Evolutionary conservation across 305 asterid species (phyloP).

Genomic region (Fraxinus angustifolia): DNA sequence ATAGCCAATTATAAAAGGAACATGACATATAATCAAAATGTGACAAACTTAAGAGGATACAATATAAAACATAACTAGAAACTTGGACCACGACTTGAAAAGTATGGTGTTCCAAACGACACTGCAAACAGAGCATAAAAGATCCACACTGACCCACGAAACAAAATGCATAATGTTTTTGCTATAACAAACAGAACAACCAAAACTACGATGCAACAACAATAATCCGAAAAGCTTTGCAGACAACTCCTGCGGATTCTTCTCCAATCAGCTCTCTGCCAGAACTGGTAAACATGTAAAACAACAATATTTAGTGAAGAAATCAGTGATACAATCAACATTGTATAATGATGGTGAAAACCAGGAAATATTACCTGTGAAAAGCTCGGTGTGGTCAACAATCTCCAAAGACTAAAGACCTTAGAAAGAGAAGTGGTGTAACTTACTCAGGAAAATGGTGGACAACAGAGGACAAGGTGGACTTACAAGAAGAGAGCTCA

Average conservation of each 20-base stretch:
- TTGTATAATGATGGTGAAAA: not conserved
- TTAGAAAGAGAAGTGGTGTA: not conserved
- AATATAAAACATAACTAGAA: not conserved
- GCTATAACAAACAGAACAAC: constrained; percentile 14
- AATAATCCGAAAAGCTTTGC: constrained; percentile 9
- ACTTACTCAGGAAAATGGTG: not conserved
- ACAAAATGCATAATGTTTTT: constrained; percentile 9
- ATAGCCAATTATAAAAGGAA: not conserved
- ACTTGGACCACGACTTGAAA: not conserved
- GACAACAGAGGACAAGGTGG: constrained; percentile 15
- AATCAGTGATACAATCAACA: not conserved
- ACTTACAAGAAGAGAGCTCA: constrained; percentile 21
- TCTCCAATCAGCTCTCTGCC: constrained; percentile 23
- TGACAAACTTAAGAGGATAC: not conserved
- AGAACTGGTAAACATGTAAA: constrained; percentile 21
- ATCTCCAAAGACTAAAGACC: constrained; percentile 34
- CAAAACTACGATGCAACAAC: constrained; percentile 20
- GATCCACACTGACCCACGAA: not conserved
- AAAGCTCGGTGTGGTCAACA: constrained; percentile 40
- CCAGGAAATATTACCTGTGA: constrained; percentile 39
- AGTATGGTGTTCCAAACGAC: not conserved
- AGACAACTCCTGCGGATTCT: constrained; percentile 27
- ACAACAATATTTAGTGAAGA: not conserved
- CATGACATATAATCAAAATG: not conserved
- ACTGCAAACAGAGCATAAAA: not conserved